These are phyloP conservation scores for Diplodia corticola DNA, from an alignment of 2,329 filamentous ascomycete genomes.

Conservation along the genomic window DNA sequence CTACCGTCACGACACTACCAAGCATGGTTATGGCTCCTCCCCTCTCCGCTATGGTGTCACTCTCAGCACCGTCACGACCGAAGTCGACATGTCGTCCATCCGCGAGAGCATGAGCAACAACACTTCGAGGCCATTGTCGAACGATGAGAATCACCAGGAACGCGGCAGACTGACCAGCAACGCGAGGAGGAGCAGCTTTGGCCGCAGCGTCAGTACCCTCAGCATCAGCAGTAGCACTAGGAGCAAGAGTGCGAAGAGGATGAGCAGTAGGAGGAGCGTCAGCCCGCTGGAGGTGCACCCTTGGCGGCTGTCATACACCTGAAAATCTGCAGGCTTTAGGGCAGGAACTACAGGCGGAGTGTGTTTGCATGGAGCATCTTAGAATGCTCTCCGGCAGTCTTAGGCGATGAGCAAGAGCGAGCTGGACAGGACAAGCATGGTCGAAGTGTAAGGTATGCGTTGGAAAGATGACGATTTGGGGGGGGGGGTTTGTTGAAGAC, in stretches of 20 bases:
- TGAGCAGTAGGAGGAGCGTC: background rate
- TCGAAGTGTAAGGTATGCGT: background rate
- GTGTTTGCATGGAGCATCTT: background rate
- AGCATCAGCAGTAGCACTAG: background rate
- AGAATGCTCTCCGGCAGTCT: background rate
- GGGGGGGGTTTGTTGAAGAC: background rate
- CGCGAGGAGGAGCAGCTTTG: background rate
- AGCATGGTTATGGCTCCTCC: background rate
- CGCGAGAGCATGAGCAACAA: background rate
- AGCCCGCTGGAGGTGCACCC: constrained; percentile 2
- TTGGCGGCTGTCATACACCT: constrained; percentile 3
- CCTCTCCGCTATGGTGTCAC: background rate
- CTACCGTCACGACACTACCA: background rate
- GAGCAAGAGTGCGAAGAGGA: background rate
- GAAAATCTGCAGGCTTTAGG: background rate
- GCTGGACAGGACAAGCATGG: background rate
- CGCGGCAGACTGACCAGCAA: too few species aligned
- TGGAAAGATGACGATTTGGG: background rate
- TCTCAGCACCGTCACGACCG: background rate
- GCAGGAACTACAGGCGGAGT: background rate
- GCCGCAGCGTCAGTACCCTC: background rate
- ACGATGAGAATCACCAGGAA: background rate
- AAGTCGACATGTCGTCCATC: background rate
- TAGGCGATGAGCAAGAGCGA: background rate
- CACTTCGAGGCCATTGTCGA: background rate